Conservation (phyloP, 2,329 filamentous ascomycete species). For the Rutstroemia sydowiana region DNA sequence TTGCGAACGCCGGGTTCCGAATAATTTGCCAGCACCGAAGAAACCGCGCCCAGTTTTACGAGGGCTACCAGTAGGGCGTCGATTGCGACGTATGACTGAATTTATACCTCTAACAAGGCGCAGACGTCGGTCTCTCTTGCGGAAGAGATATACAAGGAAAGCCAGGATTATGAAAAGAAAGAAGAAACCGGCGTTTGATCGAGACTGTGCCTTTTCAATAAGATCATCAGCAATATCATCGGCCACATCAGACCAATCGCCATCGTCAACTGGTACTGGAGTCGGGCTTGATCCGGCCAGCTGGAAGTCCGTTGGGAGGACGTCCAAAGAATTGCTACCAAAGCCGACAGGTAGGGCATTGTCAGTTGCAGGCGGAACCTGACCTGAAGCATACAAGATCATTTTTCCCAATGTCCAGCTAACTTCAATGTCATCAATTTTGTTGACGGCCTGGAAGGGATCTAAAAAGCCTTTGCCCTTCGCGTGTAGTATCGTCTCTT, state of each 20-base stretch:
- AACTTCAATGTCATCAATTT: conserved; percentile 84
- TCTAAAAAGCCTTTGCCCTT: conserved; percentile 72
- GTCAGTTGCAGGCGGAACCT: conserved; percentile 60
- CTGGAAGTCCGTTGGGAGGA: conserved; percentile 77
- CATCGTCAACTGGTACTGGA: conserved; percentile 35
- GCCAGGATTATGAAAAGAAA: conserved; percentile 69
- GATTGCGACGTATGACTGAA: conserved; percentile 35
- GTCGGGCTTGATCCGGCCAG: conserved; percentile 56
- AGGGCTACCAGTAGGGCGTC: conserved; percentile 40
- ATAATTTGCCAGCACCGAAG: conserved; percentile 53
- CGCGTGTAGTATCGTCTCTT: conserved; percentile 58
- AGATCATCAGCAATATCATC: conserved; percentile 50
- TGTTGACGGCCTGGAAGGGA: conserved; percentile 87
- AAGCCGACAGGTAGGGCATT: conserved; percentile 77
- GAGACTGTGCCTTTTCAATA: conserved; percentile 57
- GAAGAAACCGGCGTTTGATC: conserved; percentile 65
- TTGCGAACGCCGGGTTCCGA: conserved; percentile 46
- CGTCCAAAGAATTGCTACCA: conserved; percentile 63
- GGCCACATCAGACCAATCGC: conserved; percentile 50
- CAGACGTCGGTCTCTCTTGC: conserved; percentile 68
- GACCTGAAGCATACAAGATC: conserved; percentile 86
- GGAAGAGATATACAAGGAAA: conserved; percentile 63
- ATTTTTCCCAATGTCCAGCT: conserved; percentile 98
- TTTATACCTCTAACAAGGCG: conserved; percentile 50
- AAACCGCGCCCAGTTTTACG: conserved; percentile 41